phyloP scores from a whole-genome alignment of 352 stramenopile genomes.

The Phytophthora lateralis region DNA sequence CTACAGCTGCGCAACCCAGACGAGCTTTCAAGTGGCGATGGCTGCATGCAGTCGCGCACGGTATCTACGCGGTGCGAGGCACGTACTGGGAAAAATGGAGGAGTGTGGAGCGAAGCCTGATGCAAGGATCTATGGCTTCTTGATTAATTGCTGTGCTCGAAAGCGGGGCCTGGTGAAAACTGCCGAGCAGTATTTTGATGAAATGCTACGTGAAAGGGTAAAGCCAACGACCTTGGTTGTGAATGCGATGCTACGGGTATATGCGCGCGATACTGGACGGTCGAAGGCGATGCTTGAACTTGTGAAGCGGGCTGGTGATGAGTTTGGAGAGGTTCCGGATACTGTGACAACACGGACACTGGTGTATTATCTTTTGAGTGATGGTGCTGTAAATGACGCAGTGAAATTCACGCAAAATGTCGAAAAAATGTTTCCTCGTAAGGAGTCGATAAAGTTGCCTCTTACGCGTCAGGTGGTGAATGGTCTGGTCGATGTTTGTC shows the following conservation, averaged over 20 bases:
- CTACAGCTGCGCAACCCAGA: slow-evolving; percentile 40
- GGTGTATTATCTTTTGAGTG: slow-evolving; percentile 49
- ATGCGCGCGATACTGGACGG: slow-evolving; percentile 35
- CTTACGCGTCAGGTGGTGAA: slow-evolving; percentile 39
- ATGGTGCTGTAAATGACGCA: slow-evolving; percentile 26
- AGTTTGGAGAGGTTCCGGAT: slow-evolving; percentile 48
- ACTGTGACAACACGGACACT: slow-evolving; percentile 52
- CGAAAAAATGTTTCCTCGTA: slow-evolving; percentile 14
- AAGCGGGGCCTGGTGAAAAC: slow-evolving; percentile 35
- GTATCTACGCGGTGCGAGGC: slow-evolving; percentile 41
- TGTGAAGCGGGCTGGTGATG: slow-evolving; percentile 32
- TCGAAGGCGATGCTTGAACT: slow-evolving; percentile 44
- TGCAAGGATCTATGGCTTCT: slow-evolving; percentile 56
- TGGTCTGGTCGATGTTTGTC: slow-evolving; percentile 57
- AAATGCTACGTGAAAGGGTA: slow-evolving; percentile 45
- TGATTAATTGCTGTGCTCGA: slow-evolving; percentile 71
- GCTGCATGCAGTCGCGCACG: slow-evolving; percentile 61
- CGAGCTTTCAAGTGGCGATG: slow-evolving; percentile 76
- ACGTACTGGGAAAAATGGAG: slow-evolving; percentile 57
- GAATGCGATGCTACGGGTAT: slow-evolving; percentile 75
- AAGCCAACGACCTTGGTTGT: slow-evolving; percentile 50
- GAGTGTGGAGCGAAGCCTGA: slow-evolving; percentile 30
- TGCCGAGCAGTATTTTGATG: slow-evolving; percentile 50
- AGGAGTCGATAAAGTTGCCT: slow-evolving; percentile 12
- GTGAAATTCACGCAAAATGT: slow-evolving; percentile 39